Evolutionary conservation across 768 basidiomycete genomes (phyloP).

Genomic region (Boletus patriciae): DNA sequence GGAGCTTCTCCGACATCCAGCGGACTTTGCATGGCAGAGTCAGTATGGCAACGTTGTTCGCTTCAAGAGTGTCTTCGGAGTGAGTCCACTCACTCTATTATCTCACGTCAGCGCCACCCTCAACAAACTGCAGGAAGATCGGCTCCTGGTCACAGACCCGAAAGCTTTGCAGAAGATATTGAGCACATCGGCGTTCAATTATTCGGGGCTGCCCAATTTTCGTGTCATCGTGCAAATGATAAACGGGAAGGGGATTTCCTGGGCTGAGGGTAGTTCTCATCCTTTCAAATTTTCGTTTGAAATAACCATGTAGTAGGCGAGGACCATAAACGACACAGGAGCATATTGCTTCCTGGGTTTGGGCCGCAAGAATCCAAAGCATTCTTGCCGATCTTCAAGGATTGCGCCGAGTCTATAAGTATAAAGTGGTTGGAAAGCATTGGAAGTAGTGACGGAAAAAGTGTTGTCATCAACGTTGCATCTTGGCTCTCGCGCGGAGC

Average conservation of each 20-base stretch:
- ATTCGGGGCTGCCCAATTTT: constrained; percentile 33
- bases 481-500: constrained; percentile 40
- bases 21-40: constrained; percentile 32
- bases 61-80: constrained; percentile 25
- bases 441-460: background rate
- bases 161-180: constrained; percentile 43
- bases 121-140: constrained; percentile 38
- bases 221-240: constrained; percentile 8
- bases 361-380: constrained; percentile 50
- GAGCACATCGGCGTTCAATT: constrained; percentile 44
- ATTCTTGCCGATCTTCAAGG: constrained; percentile 50
- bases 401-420: constrained; percentile 25
- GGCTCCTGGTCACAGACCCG: constrained; percentile 45
- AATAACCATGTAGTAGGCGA: constrained; percentile 25
- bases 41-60: constrained; percentile 28
- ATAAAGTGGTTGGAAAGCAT: constrained; percentile 20
- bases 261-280: constrained; percentile 38
- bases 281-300: constrained; percentile 4
- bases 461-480: constrained; percentile 18
- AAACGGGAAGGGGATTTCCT: constrained; percentile 36
- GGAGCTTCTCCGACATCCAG: constrained; percentile 25
- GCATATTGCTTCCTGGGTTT: constrained; percentile 55
- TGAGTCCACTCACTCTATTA: background rate
- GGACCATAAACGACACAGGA: constrained; percentile 52
- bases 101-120: background rate